Percentiles rank a stretch among this genome's conserved stretches.
Evolutionary conservation across 1,284 basidiomycete genomes (phyloP).

Genomic region (Lentinula novae-zelandiae): DNA sequence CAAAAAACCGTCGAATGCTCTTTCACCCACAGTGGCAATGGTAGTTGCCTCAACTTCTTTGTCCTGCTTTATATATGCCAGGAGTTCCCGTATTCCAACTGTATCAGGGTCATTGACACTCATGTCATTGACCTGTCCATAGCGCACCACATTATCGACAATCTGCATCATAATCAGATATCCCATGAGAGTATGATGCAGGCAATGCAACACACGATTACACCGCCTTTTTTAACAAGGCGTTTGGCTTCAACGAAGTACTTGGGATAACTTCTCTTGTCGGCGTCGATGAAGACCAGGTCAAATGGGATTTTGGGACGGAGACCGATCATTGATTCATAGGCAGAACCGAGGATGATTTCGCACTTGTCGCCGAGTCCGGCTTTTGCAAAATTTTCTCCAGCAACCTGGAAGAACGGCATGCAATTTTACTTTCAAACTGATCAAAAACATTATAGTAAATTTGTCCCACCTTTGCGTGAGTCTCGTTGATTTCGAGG

Average conservation of each 20-base stretch:
- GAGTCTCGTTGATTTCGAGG: slow-evolving; percentile 43
- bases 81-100: slow-evolving; percentile 46
- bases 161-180: slow-evolving; percentile 31
- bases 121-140: slow-evolving; percentile 44
- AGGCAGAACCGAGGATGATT: slow-evolving; percentile 48
- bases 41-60: slow-evolving; percentile 56
- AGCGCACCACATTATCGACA: slow-evolving; percentile 60
- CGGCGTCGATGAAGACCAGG: slow-evolving; percentile 61
- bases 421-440: neutral
- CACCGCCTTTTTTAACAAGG: slow-evolving; percentile 46
- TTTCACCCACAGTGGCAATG: slow-evolving; percentile 55
- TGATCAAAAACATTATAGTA: neutral
- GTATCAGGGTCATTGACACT: slow-evolving; percentile 30
- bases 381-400: slow-evolving; percentile 46
- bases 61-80: slow-evolving; percentile 48
- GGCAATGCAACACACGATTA: slow-evolving; percentile 42
- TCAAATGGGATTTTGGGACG: slow-evolving; percentile 46
- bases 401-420: slow-evolving; percentile 38
- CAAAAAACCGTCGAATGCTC: slow-evolving; percentile 60
- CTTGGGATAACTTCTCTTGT: slow-evolving; percentile 44
- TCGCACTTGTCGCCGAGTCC: slow-evolving; percentile 43
- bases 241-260: slow-evolving; percentile 57
- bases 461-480: slow-evolving; percentile 39
- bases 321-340: slow-evolving; percentile 40
- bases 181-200: neutral